Conservation (phyloP, 2,329 filamentous ascomycete species). For the Nothophaeocryptopus gaeumannii region DNA sequence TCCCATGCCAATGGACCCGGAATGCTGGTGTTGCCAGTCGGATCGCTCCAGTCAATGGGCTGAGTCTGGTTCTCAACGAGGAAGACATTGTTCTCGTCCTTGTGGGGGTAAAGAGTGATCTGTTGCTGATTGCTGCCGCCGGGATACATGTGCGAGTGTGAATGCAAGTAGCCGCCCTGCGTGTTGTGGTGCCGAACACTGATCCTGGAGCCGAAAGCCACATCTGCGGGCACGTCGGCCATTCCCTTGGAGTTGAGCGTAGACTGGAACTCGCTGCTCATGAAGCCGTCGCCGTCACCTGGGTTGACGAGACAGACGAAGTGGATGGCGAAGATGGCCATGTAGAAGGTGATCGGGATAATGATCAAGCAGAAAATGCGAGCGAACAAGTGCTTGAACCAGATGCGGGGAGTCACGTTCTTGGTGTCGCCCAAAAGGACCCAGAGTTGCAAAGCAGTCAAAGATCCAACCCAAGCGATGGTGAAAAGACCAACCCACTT, state of each 20-base stretch:
- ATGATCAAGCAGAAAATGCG: conserved; percentile 87
- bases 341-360: conserved; percentile 85
- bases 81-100: conserved; percentile 97
- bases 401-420: conserved; percentile 77
- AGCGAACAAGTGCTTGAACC: conserved; percentile 91
- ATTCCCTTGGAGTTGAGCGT: conserved; percentile 95
- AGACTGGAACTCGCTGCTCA: conserved; percentile 98
- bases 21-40: conserved; percentile 62
- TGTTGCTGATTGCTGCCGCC: conserved; percentile 98
- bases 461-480: conserved; percentile 91
- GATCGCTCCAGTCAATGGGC: conserved; percentile 58
- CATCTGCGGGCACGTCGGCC: conserved; percentile 90
- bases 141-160: conserved; percentile 95
- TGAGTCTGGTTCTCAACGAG: conserved; percentile 94
- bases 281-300: conserved; percentile 96
- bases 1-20: conserved; percentile 85
- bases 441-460: conserved; percentile 93
- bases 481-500: conserved; percentile 99
- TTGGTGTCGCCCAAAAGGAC: conserved; percentile 84
- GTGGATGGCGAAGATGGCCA: conserved; percentile 96
- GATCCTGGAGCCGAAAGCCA: conserved; percentile 83
- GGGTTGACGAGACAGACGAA: conserved; percentile 91
- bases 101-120: conserved; percentile 96
- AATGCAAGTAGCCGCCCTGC: conserved; percentile 95
- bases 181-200: conserved; percentile 92